These are phyloP conservation scores for Mycena metata DNA, from an alignment of 768 basidiomycete species.

Conservation along the genomic window DNA sequence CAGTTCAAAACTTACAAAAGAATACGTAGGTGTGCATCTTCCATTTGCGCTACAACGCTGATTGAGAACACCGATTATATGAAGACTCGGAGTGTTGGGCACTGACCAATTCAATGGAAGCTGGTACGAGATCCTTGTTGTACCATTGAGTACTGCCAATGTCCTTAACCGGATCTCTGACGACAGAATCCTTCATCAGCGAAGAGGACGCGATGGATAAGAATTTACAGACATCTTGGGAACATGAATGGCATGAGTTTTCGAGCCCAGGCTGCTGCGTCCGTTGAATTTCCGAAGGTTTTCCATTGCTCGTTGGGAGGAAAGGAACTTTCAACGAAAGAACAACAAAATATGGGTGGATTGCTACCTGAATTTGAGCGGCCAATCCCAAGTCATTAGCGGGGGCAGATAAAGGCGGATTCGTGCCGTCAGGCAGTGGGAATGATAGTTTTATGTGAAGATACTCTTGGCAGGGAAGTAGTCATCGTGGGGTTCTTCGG, in stretches of 20 bases:
- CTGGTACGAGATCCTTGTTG: conserved; percentile 37
- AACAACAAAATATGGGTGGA: background rate
- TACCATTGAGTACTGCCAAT: conserved; percentile 34
- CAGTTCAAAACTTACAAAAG: conserved; percentile 28
- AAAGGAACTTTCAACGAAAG: background rate
- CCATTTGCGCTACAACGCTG: conserved; percentile 28
- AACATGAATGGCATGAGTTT: background rate
- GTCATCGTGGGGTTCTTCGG: conserved; percentile 11
- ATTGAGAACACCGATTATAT: no score
- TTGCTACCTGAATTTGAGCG: background rate
- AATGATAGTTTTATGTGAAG: conserved; percentile 12
- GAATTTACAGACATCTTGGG: conserved; percentile 7
- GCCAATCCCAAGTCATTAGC: conserved; percentile 10
- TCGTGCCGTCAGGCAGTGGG: conserved; percentile 13
- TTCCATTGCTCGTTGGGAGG: conserved; percentile 18
- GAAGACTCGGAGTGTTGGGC: no score
- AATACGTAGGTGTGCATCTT: conserved; percentile 38
- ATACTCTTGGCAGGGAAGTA: conserved; percentile 2
- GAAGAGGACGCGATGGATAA: background rate
- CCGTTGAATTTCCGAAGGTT: conserved; percentile 11
- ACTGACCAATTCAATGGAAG: conserved; percentile 27
- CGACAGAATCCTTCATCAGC: background rate
- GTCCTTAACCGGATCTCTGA: conserved; percentile 10
- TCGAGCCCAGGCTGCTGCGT: conserved; percentile 2
- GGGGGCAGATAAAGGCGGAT: conserved; percentile 14